Conservation (phyloP, 495 filamentous ascomycete genomes). For the Penicillium verhagenii region DNA sequence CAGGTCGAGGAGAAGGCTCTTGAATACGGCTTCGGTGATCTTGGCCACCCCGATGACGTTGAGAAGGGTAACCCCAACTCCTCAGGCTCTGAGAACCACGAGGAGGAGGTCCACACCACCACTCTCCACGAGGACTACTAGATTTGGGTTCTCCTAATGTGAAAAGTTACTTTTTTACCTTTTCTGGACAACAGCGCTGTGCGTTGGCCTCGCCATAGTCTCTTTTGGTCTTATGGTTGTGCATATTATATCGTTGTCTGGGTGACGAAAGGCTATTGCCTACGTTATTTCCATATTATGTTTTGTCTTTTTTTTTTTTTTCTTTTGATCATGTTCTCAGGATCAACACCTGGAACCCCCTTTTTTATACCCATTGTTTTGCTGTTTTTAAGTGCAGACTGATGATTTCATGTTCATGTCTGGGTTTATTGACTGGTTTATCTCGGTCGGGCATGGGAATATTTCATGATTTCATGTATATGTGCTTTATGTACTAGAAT, state of each 20-base stretch:
- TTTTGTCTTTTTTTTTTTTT: slow-evolving; percentile 3
- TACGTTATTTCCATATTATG: too few relatives aligned
- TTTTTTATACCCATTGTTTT: slow-evolving; percentile 18
- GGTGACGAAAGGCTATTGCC: background rate
- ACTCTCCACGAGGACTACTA: slow-evolving; percentile 2
- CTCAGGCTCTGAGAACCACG: slow-evolving; percentile 10
- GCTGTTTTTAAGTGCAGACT: slow-evolving; percentile 6
- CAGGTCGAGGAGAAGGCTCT: slow-evolving; percentile 63
- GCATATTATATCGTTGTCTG: background rate
- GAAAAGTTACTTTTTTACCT: too few relatives aligned
- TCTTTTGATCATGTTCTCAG: background rate
- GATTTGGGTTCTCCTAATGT: background rate
- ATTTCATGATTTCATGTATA: slow-evolving; percentile 6
- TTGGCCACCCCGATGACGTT: slow-evolving; percentile 17
- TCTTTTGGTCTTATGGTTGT: background rate
- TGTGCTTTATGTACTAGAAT: slow-evolving; percentile 7
- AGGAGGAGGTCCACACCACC: slow-evolving; percentile 1
- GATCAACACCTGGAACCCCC: background rate
- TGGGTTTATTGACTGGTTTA: background rate
- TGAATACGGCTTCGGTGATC: slow-evolving; percentile 56
- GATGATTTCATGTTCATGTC: slow-evolving; percentile 19
- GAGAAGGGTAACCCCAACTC: slow-evolving; percentile 27
- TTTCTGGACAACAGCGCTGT: slow-evolving; percentile 16
- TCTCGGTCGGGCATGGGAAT: slow-evolving; percentile 11
- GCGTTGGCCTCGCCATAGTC: slow-evolving; percentile 10